Conservation (phyloP, 805 yeast genomes). For the Saccharomyces jurei region DNA sequence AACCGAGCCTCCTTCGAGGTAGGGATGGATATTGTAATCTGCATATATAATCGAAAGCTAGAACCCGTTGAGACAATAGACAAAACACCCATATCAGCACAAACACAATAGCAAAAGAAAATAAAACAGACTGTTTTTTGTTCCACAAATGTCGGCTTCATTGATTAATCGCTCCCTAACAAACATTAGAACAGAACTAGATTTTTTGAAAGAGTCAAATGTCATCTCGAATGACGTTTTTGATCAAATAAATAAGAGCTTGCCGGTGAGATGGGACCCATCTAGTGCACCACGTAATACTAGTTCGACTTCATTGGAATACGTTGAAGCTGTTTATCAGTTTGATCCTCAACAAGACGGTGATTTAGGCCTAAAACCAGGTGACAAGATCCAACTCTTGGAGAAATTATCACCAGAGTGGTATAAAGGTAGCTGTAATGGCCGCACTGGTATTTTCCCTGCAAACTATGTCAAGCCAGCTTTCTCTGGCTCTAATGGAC, state of each 20-base stretch:
- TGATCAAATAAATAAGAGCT: constrained; percentile 39
- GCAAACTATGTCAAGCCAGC: constrained; percentile 62
- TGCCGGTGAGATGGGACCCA: constrained; percentile 51
- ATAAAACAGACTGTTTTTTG: neutral
- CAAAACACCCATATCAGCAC: neutral
- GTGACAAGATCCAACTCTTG: constrained; percentile 59
- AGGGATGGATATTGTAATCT: neutral
- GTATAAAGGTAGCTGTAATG: constrained; percentile 74
- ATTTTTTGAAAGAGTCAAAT: constrained; percentile 65
- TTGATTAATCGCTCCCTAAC: constrained; percentile 71
- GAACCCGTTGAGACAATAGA: neutral
- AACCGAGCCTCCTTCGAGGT: neutral
- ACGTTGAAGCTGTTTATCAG: constrained; percentile 64
- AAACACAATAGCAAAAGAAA: neutral
- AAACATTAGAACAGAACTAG: constrained; percentile 69
- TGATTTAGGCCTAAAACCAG: constrained; percentile 57
- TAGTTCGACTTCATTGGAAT: constrained; percentile 22
- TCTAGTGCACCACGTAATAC: constrained; percentile 7
- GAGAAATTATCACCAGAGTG: constrained; percentile 79
- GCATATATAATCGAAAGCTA: neutral
- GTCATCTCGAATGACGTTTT: constrained; percentile 55
- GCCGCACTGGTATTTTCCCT: constrained; percentile 77
- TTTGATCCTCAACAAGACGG: constrained; percentile 68
- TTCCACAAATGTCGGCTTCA: constrained; percentile 38
- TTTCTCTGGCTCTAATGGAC: constrained; percentile 13